Percentiles rank a stretch among this genome's conserved stretches.
phyloP scores from a whole-genome alignment of 768 basidiomycete genomes.

The Suillus bovinus region DNA sequence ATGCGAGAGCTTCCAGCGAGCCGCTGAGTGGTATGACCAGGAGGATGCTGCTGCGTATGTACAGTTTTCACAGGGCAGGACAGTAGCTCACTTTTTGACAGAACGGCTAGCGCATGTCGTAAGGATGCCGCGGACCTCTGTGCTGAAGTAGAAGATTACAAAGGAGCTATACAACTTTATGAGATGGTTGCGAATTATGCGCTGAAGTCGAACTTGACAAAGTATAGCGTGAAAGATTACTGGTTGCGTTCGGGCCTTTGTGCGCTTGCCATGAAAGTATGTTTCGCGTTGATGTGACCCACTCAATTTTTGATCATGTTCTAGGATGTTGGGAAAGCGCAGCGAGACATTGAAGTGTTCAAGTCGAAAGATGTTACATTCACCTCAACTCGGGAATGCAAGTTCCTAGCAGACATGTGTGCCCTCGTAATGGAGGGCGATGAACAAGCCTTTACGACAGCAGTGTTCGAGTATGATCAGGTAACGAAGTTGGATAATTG shows the following conservation, averaged over 20 bases:
- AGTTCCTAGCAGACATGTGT: constrained; percentile 76
- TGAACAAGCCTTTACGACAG: constrained; percentile 72
- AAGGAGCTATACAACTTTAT: constrained; percentile 83
- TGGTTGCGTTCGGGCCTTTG: constrained; percentile 90
- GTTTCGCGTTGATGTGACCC: constrained; percentile 26
- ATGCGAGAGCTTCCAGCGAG: constrained; percentile 87
- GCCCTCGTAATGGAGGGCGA: constrained; percentile 78
- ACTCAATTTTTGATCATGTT: constrained; percentile 12
- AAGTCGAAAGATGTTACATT: constrained; percentile 84
- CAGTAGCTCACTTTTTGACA: constrained; percentile 31
- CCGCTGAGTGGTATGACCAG: constrained; percentile 96
- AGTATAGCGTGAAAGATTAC: constrained; percentile 98
- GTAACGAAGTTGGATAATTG: constrained; percentile 92
- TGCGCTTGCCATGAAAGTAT: constrained; percentile 82
- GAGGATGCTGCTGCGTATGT: constrained; percentile 96
- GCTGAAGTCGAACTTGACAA: constrained; percentile 81
- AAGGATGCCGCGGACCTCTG: constrained; percentile 97
- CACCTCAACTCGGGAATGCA: constrained; percentile 85
- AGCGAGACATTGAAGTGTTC: constrained; percentile 78
- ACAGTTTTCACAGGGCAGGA: neutral
- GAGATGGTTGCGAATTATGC: constrained; percentile 88
- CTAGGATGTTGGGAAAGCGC: constrained; percentile 84
- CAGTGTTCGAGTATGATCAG: constrained; percentile 92
- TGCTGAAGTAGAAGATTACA: constrained; percentile 85
- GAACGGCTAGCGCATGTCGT: constrained; percentile 93